Base-by-base conservation (phyloP, 129 eudicot genomes). In the Sambucus nigra region DNA sequence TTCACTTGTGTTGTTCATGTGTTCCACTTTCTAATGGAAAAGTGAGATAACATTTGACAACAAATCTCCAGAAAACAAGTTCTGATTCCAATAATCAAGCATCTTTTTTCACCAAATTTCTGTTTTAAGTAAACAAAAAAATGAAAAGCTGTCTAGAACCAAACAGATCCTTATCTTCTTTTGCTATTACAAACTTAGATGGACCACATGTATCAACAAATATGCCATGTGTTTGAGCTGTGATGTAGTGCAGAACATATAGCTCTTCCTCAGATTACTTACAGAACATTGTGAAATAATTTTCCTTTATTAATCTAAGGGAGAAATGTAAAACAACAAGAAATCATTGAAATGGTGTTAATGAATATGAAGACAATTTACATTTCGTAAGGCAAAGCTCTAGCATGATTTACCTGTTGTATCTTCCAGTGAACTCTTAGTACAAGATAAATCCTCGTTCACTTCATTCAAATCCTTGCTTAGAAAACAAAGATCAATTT, bases 381-480 rank as follows among this genome's bases (percentile, higher is more conserved):
- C 40, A 16, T 35, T 35, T 35, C 42, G 1, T 1, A 29, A 16
- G 39, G 59, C 41, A 51, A 22, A 35, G n/a, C 32, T 26, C 26
- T 7, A 7, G 42, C 42, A 52, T 19, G 41, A 2, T 40, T 35
- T 69, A 88, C 92, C 82, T 72, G 84, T 45, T 32, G 60, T 46
- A 51, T 76, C 81, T 27, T 75, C 78, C 6, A 59, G 60, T 25
- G 79, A 64, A 68, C 55, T 75, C 69, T 59, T 75, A 10, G 59
- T 65, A 69, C 72, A 66, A 3, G 78, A 71, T 33, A 69, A 28
- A 47, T 51, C 76, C 25, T 53, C 25, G 28, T 42, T 60, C 26
- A 82, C 68, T 61, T 79, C 98, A 35, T 60, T 60, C 73, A 85
- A 59, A 70, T 88, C 92, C 64, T 69, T 74, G 53, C 75, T 76